A percentile compares a stretch with the other conserved stretches of the same genome.
phyloP scores from a whole-genome alignment of 805 yeast genomes.

The Metschnikowia rubicola region DNA sequence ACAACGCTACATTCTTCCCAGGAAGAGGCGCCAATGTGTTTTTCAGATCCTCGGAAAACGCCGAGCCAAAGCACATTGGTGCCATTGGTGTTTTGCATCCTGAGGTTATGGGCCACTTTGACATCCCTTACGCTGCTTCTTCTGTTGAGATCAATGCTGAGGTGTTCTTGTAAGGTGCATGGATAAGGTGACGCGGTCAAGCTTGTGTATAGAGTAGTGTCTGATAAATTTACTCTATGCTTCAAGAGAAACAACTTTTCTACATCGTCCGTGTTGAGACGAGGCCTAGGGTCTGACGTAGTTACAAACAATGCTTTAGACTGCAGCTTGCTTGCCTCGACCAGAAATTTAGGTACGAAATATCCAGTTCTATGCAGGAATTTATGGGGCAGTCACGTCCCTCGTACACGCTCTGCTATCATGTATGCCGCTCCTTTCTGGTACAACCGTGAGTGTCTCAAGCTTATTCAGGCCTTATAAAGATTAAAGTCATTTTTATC shows the following conservation, averaged over 20 bases:
- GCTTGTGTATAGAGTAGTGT: too few species aligned
- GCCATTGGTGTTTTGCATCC: constrained; percentile 94
- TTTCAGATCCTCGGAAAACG: constrained; percentile 65
- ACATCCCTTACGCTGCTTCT: constrained; percentile 90
- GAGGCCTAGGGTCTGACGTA: too few species aligned
- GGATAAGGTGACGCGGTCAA: neutral
- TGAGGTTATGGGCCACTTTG: constrained; percentile 80
- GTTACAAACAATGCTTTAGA: too few species aligned
- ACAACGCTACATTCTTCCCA: constrained; percentile 80
- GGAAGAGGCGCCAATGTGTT: constrained; percentile 93
- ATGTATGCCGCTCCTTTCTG: constrained; percentile 3
- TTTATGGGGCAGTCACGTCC: constrained; percentile 15
- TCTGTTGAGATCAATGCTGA: constrained; percentile 87
- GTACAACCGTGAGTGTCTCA: neutral
- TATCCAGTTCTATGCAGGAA: constrained; percentile 4
- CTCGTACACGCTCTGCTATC: constrained; percentile 4
- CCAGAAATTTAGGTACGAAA: too few species aligned
- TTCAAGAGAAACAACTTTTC: too few species aligned
- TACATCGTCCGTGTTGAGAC: too few species aligned
- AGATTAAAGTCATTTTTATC: too few species aligned
- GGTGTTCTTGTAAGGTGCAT: constrained; percentile 60
- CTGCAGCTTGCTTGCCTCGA: too few species aligned
- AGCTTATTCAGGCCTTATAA: neutral
- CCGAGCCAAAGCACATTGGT: constrained; percentile 62
- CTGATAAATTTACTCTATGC: too few species aligned